Conservation (phyloP, 2,329 filamentous ascomycete species). For the Fusarium secorum region DNA sequence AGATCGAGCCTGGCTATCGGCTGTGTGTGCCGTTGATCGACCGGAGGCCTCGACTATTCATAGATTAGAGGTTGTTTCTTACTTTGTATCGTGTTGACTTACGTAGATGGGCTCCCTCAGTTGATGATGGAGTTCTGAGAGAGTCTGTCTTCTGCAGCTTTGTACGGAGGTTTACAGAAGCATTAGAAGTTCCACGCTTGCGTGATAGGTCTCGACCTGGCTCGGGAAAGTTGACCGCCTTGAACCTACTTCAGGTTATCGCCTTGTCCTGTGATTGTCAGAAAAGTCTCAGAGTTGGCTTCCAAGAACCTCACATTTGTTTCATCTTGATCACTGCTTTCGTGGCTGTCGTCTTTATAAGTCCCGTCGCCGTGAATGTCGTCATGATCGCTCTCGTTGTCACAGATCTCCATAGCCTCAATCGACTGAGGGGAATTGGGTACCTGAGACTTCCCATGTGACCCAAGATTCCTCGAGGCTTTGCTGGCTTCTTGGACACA, state of each 20-base stretch:
- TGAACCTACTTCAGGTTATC: neutral
- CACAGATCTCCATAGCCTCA: neutral
- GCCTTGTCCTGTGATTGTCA: neutral
- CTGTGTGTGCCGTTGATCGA: neutral
- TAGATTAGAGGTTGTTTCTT: neutral
- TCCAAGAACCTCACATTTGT: neutral
- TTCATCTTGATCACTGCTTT: neutral
- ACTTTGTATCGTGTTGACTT: neutral
- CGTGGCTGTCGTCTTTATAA: too few relatives aligned
- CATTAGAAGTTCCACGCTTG: neutral
- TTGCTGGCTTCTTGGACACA: neutral
- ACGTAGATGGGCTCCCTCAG: neutral
- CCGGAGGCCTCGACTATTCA: neutral
- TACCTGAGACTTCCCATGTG: neutral
- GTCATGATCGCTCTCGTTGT: neutral
- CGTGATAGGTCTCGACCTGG: neutral
- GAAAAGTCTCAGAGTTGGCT: neutral
- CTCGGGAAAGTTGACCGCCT: neutral
- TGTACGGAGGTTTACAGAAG: neutral
- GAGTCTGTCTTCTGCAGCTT: neutral
- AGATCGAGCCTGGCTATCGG: rapidly evolving
- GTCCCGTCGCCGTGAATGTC: neutral
- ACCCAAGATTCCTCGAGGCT: neutral
- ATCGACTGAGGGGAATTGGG: neutral
- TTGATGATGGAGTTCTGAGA: rapidly evolving